Evolutionary conservation across 108 stramenopile genomes (phyloP).

Genomic region (Seminavis robusta): DNA sequence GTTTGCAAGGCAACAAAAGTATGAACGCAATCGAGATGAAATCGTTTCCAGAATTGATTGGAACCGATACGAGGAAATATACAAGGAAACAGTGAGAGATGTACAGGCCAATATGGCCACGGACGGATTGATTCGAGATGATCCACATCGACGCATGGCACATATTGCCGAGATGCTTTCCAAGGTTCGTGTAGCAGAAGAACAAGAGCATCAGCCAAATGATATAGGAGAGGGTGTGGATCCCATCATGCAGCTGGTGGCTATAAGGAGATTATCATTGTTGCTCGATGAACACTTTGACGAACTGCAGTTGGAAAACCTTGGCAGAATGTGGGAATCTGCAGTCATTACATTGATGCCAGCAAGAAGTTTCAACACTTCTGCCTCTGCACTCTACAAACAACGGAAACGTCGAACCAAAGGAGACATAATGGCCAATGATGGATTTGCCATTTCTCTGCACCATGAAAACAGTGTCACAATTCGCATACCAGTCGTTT

Average conservation of each 20-base stretch:
- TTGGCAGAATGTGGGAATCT: constrained; percentile 77
- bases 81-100: constrained; percentile 39
- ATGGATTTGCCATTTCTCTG: constrained; percentile 71
- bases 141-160: constrained; percentile 16
- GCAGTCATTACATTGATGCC: constrained; percentile 52
- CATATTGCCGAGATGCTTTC: constrained; percentile 34
- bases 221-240: neutral
- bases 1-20: too few species aligned
- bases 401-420: constrained; percentile 43
- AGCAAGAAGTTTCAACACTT: constrained; percentile 51
- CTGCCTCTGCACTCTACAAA: constrained; percentile 35
- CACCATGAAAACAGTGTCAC: constrained; percentile 60
- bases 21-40: constrained; percentile 31
- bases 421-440: constrained; percentile 22
- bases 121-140: constrained; percentile 24
- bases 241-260: constrained; percentile 52
- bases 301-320: constrained; percentile 60
- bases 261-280: constrained; percentile 70
- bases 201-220: too few species aligned
- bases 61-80: constrained; percentile 28
- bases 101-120: constrained; percentile 37
- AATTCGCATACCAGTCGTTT: constrained; percentile 69
- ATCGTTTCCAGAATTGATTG: constrained; percentile 36
- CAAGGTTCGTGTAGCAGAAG: constrained; percentile 25
- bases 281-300: constrained; percentile 79